These are phyloP conservation scores for Pseudogymnoascus sp. DNA, from an alignment of 2,329 filamentous ascomycete genomes.

Conservation along the genomic window DNA sequence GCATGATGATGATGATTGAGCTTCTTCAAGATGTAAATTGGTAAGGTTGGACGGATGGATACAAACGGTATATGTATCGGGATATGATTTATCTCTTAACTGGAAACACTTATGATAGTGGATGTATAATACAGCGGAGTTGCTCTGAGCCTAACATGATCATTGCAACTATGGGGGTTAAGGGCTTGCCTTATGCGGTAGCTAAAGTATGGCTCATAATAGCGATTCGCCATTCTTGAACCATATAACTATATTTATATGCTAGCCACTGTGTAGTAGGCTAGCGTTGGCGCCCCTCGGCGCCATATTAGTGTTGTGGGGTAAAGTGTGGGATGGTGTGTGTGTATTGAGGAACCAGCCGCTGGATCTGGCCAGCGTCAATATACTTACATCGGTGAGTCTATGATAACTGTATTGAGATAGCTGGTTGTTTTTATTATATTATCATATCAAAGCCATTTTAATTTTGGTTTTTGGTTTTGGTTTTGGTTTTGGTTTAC, in stretches of 20 bases:
- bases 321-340: neutral
- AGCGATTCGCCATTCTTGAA: neutral
- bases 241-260: neutral
- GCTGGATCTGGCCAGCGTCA: neutral
- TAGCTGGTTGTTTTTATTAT: neutral
- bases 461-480: no score
- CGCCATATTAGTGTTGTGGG: neutral
- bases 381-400: neutral
- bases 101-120: neutral
- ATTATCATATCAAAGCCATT: neutral
- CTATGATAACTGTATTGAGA: neutral
- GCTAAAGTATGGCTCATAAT: neutral
- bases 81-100: neutral
- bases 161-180: neutral
- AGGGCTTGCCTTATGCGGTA: neutral
- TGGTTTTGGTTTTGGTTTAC: no score
- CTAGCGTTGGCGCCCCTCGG: no score
- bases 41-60: neutral
- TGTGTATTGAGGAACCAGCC: neutral
- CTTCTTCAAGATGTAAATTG: neutral
- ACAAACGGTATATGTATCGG: neutral
- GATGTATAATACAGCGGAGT: neutral
- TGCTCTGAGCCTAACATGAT: neutral
- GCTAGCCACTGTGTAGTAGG: neutral
- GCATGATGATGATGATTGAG: slow-evolving; percentile 2